Percentiles rank a stretch among this genome's conserved stretches.
Evolutionary conservation across 2,329 filamentous ascomycete species (phyloP).

Genomic region (Byssochlamys sp.): DNA sequence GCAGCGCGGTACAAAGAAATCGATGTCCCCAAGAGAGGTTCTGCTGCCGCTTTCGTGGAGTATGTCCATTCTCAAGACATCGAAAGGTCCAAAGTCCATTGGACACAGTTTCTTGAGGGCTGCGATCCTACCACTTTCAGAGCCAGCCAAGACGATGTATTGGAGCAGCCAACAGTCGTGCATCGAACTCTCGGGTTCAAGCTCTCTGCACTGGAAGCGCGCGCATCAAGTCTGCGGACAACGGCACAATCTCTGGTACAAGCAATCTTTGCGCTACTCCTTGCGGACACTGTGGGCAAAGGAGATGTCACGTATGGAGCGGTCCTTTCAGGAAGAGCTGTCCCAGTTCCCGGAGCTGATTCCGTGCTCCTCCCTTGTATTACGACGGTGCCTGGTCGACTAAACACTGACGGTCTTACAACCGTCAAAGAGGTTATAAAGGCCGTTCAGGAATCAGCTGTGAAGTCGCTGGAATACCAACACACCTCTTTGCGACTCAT

Average conservation of each 20-base stretch:
- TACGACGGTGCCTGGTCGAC: constrained; percentile 27
- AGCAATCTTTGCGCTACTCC: constrained; percentile 23
- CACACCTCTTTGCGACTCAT: constrained; percentile 28
- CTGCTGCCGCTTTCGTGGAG: constrained; percentile 16
- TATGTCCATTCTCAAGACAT: constrained; percentile 17
- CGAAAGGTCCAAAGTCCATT: constrained; percentile 18
- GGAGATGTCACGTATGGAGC: constrained; percentile 25
- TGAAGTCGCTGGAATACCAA: constrained; percentile 24
- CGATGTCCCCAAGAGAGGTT: constrained; percentile 9
- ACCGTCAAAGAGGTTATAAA: constrained; percentile 16
- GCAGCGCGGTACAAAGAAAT: constrained; percentile 15
- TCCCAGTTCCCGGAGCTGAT: constrained; percentile 21
- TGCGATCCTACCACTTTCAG: constrained; percentile 15
- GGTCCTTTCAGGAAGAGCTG: constrained; percentile 24
- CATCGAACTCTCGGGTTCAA: constrained; percentile 9
- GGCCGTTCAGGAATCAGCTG: constrained; percentile 14
- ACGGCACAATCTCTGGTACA: constrained; percentile 25
- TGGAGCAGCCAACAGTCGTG: constrained; percentile 7
- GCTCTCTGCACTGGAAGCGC: constrained; percentile 17
- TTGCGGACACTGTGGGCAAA: constrained; percentile 19
- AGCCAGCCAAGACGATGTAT: not conserved
- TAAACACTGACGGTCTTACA: constrained; percentile 13
- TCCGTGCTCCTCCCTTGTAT: constrained; percentile 27
- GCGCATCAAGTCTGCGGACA: constrained; percentile 17
- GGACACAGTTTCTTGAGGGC: constrained; percentile 15